Evolutionary conservation across 345 rosid genomes (phyloP).

Genomic region (rapeseed (Brassica napus)): Da-Ae NC_063442.1:41824001-41824500

Average conservation of each 20-base stretch:
- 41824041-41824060: conserved; percentile 44
- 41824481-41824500: conserved; percentile 62
- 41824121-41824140: conserved; percentile 47
- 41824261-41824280: conserved; percentile 41
- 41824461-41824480: conserved; percentile 40
- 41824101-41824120: conserved; percentile 51
- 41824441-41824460: conserved; percentile 18
- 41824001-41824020: conserved; percentile 84
- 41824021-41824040: conserved; percentile 61
- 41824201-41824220: conserved; percentile 44
- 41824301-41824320: conserved; percentile 56
- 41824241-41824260: conserved; percentile 46
- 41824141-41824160: conserved; percentile 61
- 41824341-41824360: conserved; percentile 59
- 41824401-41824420: not conserved
- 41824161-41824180: conserved; percentile 60
- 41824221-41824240: conserved; percentile 43
- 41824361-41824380: conserved; percentile 43
- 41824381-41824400: conserved; percentile 42
- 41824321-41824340: conserved; percentile 65
- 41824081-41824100: not conserved
- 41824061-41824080: conserved; percentile 14
- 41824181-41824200: conserved; percentile 49
- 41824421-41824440: conserved; percentile 1
- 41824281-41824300: conserved; percentile 47